These are phyloP conservation scores for Piper betle DNA, from an alignment of 164 flowering plant species.

Conservation along the genomic window DNA sequence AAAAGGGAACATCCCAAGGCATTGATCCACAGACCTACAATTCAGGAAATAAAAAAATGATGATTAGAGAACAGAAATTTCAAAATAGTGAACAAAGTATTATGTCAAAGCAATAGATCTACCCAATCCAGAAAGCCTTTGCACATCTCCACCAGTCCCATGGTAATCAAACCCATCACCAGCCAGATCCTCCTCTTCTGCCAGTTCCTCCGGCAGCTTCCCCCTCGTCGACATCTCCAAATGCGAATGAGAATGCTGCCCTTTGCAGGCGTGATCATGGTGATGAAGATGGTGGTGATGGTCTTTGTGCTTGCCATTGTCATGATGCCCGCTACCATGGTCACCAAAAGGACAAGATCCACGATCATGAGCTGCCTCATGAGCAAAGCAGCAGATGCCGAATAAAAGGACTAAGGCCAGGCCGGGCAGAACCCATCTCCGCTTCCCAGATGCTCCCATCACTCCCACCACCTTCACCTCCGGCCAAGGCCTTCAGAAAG, in stretches of 20 bases:
- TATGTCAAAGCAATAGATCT: neutral
- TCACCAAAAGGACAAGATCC: constrained; percentile 9
- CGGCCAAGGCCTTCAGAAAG: neutral
- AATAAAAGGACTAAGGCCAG: neutral
- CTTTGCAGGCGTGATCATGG: constrained; percentile 8
- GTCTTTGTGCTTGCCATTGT: constrained; percentile 12
- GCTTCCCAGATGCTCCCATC: neutral
- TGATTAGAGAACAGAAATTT: neutral
- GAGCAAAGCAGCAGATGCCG: constrained; percentile 4
- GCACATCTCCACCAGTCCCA: constrained; percentile 19
- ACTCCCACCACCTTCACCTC: neutral
- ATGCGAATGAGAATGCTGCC: constrained; percentile 13
- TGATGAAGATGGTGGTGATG: constrained; percentile 11
- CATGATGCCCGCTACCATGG: constrained; percentile 18
- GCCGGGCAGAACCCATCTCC: neutral
- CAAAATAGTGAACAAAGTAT: neutral
- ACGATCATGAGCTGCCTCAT: constrained; percentile 1
- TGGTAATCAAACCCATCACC: constrained; percentile 32
- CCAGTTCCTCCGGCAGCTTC: constrained; percentile 74
- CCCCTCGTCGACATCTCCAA: constrained; percentile 2
- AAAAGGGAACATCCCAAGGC: constrained; percentile 95
- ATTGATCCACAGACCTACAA: constrained; percentile 66
- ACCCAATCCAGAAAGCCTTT: constrained; percentile 46
- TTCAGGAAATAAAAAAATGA: constrained; percentile 2
- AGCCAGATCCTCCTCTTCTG: constrained; percentile 81